phyloP scores from a whole-genome alignment of 1,284 basidiomycete genomes.

The Leccinum subrobustum region DNA sequence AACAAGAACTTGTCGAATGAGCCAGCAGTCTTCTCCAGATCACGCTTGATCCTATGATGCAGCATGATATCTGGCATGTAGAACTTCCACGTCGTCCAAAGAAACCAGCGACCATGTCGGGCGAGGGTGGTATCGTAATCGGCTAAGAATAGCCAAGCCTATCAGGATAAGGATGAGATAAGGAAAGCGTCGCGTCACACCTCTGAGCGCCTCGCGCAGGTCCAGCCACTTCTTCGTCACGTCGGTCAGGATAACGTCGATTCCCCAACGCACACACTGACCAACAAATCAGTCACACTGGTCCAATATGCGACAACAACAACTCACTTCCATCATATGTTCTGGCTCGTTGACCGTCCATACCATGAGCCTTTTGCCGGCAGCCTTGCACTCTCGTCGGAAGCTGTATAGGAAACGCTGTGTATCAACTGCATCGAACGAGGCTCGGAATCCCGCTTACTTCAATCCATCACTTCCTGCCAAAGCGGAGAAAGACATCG shows the following conservation, averaged over 20 bases:
- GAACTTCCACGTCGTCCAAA: conserved; percentile 69
- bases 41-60: conserved; percentile 29
- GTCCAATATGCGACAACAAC: neutral
- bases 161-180: conserved; percentile 3
- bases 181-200: conserved; percentile 40
- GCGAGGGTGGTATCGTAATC: conserved; percentile 67
- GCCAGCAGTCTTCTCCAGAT: conserved; percentile 53
- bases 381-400: conserved; percentile 71
- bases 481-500: conserved; percentile 77
- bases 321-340: conserved; percentile 89
- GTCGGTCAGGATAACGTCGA: conserved; percentile 89
- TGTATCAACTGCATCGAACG: neutral
- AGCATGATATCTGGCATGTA: conserved; percentile 51
- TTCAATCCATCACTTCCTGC: conserved; percentile 71
- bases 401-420: conserved; percentile 53
- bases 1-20: conserved; percentile 45
- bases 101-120: conserved; percentile 64
- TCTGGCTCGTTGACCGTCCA: conserved; percentile 95
- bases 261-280: conserved; percentile 85
- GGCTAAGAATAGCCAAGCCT: conserved; percentile 36
- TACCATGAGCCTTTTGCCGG: conserved; percentile 87
- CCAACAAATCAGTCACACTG: conserved; percentile 4
- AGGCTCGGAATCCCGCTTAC: conserved; percentile 38
- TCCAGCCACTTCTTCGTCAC: conserved; percentile 76
- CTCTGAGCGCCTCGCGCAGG: conserved; percentile 62